A percentile compares a stretch with the other conserved stretches of the same genome.
These are phyloP conservation scores for Tricholoma saponaceum DNA, from an alignment of 768 basidiomycete genomes.

Conservation along the genomic window DNA sequence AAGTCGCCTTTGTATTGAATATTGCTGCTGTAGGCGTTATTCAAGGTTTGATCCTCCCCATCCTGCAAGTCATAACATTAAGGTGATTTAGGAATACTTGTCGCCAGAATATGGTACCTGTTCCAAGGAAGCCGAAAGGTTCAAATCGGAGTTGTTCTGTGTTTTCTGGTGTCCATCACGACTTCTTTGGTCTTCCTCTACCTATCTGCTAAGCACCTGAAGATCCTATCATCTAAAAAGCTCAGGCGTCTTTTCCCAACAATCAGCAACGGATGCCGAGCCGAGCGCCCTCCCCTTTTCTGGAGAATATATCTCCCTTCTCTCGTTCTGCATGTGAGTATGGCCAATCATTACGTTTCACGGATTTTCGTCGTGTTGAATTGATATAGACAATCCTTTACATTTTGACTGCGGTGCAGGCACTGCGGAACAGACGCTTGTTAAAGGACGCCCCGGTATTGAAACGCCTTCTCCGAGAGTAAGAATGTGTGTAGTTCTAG, in stretches of 20 bases:
- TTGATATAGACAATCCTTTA: slow-evolving; percentile 29
- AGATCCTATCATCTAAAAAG: slow-evolving; percentile 5
- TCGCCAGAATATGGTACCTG: slow-evolving; percentile 38
- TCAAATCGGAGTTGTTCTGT: slow-evolving; percentile 23
- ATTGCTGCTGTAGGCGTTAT: slow-evolving; percentile 27
- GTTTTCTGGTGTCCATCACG: slow-evolving; percentile 24
- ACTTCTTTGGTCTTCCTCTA: slow-evolving; percentile 27
- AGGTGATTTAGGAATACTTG: slow-evolving; percentile 28
- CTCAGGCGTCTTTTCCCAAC: slow-evolving; percentile 1
- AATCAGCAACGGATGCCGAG: slow-evolving; percentile 27
- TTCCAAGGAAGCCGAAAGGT: slow-evolving; percentile 27
- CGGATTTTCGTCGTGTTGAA: background rate
- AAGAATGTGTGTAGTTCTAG: slow-evolving; percentile 8
- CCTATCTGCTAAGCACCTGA: slow-evolving; percentile 15
- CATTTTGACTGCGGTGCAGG: slow-evolving; percentile 29
- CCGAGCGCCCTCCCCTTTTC: slow-evolving; percentile 24
- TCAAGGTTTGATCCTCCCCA: slow-evolving; percentile 24
- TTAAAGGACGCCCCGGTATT: slow-evolving; percentile 27
- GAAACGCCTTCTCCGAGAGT: slow-evolving; percentile 38
- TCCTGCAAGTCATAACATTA: background rate
- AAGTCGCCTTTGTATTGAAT: slow-evolving; percentile 19
- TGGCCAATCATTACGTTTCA: background rate
- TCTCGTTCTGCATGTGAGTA: slow-evolving; percentile 32
- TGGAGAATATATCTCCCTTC: slow-evolving; percentile 34
- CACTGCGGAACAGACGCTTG: slow-evolving; percentile 27